Conservation (phyloP, 257 asterid genomes). For the Knoxia roxburghii region DNA sequence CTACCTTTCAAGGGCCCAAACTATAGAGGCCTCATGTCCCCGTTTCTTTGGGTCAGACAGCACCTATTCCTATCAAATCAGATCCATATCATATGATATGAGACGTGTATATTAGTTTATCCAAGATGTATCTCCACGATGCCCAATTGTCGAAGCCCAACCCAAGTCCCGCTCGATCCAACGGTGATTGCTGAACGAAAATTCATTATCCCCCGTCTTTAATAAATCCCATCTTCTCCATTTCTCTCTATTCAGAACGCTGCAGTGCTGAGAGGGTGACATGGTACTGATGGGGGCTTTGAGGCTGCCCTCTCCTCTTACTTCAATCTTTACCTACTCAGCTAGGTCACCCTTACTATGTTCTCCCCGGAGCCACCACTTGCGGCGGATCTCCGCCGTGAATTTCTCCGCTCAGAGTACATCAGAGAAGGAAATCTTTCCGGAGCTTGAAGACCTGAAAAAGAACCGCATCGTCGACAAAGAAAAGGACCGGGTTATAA, state of each 20-base stretch:
- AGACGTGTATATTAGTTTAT: too few species aligned
- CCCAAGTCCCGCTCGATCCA: not conserved
- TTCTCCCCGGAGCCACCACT: constrained; percentile 21
- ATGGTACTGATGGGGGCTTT: constrained; percentile 57
- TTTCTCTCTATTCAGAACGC: too few species aligned
- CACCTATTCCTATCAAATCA: too few species aligned
- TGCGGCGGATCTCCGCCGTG: constrained; percentile 40
- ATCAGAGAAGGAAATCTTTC: constrained; percentile 44
- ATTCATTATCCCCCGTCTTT: not conserved
- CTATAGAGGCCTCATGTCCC: too few species aligned
- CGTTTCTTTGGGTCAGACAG: too few species aligned
- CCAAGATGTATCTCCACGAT: too few species aligned
- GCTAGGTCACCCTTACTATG: constrained; percentile 39
- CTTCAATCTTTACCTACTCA: constrained; percentile 44
- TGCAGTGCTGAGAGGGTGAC: not conserved
- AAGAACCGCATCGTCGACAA: constrained; percentile 33
- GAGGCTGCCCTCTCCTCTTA: constrained; percentile 62
- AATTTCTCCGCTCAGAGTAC: constrained; percentile 58
- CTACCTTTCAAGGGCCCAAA: too few species aligned
- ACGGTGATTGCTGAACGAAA: not conserved
- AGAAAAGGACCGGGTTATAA: constrained; percentile 66
- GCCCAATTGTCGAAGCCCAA: too few species aligned
- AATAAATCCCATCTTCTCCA: too few species aligned
- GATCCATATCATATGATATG: too few species aligned
- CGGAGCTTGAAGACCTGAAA: constrained; percentile 37